Base-by-base conservation (phyloP, 257 asterid species). In the Datura wrightii region DNA sequence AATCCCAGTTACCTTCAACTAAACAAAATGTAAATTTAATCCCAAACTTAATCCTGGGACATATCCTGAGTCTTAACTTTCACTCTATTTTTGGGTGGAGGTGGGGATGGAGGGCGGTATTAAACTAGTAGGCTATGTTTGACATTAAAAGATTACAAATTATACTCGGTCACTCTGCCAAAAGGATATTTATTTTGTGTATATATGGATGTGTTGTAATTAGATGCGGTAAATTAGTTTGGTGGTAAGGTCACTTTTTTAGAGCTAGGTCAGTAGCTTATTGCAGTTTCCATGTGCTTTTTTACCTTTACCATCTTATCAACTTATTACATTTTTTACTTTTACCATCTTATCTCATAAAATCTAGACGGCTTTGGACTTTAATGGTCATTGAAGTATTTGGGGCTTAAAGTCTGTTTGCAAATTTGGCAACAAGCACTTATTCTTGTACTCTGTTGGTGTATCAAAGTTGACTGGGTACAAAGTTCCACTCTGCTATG, bases 121-220 rank as follows among this genome's bases (percentile, higher is more conserved):
- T 14, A 48, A 71, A 71, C 39, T 46, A n/a, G 55, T 70, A 19
- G 59, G 59, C 19, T 74, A 46, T 74, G 42, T 10, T 46, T 74
- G 59, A 46, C 19, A 10, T 19, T 48, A 74, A 74, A 74, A 74
- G 59, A 74, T 74, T 3, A 48, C 41, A 19, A 74, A 13, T 7
- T 6, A 46, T 11, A 74, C 34, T 6, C 58, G 10, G 4, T 74
- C 13, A 46, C 39, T 74, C 58, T 13, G 39, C 42, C n/a, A 19
- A 74, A 74, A 48, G 80, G 80, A 74, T 74, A 48, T 48, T n/a
- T 13, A 31, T 74, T 48, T 71, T 42, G 18, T 74, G 6, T 74
- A 36, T 48, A 44, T 44, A 37, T 66, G 24, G 2, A 15, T 16
- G 14, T 69, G 50, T 39, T 16, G 19, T 74, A 5, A 50, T 74